These are phyloP conservation scores for Cornus kousa DNA, from an alignment of 148 eudicot genomes.

Conservation along the genomic window DNA sequence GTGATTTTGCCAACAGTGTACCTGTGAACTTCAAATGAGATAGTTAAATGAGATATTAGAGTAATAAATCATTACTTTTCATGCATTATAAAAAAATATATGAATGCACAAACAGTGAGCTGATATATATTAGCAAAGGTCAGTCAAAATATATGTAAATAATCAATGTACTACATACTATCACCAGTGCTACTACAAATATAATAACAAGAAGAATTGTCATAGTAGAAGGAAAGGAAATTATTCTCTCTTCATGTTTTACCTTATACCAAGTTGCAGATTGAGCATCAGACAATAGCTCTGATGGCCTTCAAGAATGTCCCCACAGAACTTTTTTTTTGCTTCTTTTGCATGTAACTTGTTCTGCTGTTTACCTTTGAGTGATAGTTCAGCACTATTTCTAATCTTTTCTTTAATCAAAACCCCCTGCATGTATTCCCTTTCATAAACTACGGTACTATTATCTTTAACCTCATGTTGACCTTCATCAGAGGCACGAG, in stretches of 20 bases:
- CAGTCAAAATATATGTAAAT: neutral
- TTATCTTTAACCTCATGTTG: conserved; percentile 37
- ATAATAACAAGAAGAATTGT: neutral
- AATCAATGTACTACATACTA: neutral
- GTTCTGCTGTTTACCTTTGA: conserved; percentile 37
- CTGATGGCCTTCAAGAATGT: conserved; percentile 48
- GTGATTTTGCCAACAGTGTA: conserved; percentile 99
- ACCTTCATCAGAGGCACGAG: conserved; percentile 31
- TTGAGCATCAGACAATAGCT: conserved; percentile 85
- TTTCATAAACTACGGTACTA: conserved; percentile 53
- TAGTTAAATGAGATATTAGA: conserved; percentile 12
- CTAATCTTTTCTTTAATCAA: conserved; percentile 63
- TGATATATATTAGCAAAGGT: neutral
- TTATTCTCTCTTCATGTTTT: conserved; percentile 2
- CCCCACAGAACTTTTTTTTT: conserved; percentile 47
- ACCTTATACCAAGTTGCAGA: conserved; percentile 97
- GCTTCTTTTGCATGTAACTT: conserved; percentile 52
- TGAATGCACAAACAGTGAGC: neutral
- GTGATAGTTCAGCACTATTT: conserved; percentile 30
- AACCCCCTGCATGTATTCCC: conserved; percentile 96
- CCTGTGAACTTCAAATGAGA: conserved; percentile 41
- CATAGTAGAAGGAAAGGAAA: neutral
- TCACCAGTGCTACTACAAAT: neutral
- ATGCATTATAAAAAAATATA: neutral
- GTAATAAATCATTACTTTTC: conserved; percentile 2